phyloP scores from a whole-genome alignment of 2,329 filamentous ascomycete species.

The Tolypocladium cylindrosporum region DNA sequence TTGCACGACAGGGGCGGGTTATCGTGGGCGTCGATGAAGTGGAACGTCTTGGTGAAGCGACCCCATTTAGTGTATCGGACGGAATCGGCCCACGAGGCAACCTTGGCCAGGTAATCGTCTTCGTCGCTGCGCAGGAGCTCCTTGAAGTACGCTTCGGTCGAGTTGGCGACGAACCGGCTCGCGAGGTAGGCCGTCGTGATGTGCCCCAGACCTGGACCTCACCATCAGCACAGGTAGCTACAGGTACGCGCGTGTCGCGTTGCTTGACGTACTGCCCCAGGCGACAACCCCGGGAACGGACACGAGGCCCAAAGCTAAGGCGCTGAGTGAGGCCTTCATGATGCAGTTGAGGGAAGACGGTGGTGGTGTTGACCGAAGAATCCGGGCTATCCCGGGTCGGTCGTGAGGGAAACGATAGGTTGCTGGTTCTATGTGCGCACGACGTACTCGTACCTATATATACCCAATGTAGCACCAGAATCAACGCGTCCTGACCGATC shows the following conservation, averaged over 20 bases:
- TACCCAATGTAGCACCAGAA: neutral
- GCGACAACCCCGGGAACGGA: slow-evolving; percentile 24
- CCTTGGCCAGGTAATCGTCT: slow-evolving; percentile 48
- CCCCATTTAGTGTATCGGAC: slow-evolving; percentile 56
- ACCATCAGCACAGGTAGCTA: slow-evolving; percentile 5
- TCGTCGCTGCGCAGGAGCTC: slow-evolving; percentile 43
- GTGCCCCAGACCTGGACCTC: slow-evolving; percentile 45
- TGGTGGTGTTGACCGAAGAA: neutral
- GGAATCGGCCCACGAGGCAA: slow-evolving; percentile 59
- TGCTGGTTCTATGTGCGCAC: neutral
- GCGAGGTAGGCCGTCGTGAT: slow-evolving; percentile 57
- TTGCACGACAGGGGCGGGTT: slow-evolving; percentile 46
- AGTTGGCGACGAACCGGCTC: slow-evolving; percentile 45
- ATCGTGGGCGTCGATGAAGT: slow-evolving; percentile 62
- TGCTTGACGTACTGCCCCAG: slow-evolving; percentile 30
- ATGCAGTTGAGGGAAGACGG: neutral
- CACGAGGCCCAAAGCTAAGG: slow-evolving; percentile 19
- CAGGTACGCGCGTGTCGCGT: neutral
- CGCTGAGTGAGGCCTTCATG: slow-evolving; percentile 22
- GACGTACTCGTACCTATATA: neutral
- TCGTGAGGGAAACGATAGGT: neutral
- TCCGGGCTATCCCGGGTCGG: neutral
- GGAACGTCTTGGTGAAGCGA: slow-evolving; percentile 50
- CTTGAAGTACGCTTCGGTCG: slow-evolving; percentile 48
- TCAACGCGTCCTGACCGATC: neutral